Percentiles rank a stretch among this genome's conserved stretches.
Evolutionary conservation across 768 basidiomycete species (phyloP).

Genomic region (Suillus cothurnatus): DNA sequence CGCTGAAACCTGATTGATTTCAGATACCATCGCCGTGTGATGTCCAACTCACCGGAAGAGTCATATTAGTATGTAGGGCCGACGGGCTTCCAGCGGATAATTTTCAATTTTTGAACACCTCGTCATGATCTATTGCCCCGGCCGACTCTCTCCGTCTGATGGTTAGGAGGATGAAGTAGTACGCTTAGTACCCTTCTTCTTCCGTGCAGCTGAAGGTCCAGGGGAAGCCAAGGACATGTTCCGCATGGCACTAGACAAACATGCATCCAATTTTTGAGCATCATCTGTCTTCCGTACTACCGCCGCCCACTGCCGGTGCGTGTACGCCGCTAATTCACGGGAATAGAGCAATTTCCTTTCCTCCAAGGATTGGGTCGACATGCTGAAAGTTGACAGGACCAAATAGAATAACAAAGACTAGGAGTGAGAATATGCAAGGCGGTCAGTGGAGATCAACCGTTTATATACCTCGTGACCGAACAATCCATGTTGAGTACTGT

Average conservation of each 20-base stretch:
- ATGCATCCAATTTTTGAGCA: constrained; percentile 8
- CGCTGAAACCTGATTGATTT: not conserved
- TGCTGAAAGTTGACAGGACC: not conserved
- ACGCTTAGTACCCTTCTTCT: not conserved
- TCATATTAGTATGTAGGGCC: not conserved
- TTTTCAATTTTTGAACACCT: not conserved
- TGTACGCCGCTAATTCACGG: constrained; percentile 24
- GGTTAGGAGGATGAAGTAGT: not conserved
- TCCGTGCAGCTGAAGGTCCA: not conserved
- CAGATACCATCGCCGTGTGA: not conserved
- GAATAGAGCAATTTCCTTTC: constrained; percentile 17
- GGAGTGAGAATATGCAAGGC: not conserved
- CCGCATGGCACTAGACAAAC: constrained; percentile 2
- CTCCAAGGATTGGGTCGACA: constrained; percentile 11
- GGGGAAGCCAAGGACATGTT: not conserved
- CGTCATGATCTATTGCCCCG: not conserved
- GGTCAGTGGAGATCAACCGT: too few relatives aligned
- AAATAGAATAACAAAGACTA: not conserved
- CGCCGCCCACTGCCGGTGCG: constrained; percentile 22
- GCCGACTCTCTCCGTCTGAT: not conserved
- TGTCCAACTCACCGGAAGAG: not conserved
- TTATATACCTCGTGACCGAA: not conserved
- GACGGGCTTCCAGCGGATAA: not conserved
- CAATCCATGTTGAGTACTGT: not conserved
- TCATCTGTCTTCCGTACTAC: constrained; percentile 13